Conservation (phyloP, 139 green algal species). For the Dunaliella primolecta region DNA sequence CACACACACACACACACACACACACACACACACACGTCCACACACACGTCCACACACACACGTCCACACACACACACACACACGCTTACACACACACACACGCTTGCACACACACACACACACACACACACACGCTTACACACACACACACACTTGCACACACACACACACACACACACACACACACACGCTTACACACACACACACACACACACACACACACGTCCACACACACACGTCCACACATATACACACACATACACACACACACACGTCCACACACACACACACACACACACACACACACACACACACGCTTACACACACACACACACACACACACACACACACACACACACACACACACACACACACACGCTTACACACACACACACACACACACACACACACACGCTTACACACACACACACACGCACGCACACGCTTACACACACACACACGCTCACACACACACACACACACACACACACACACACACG, state of each 20-base stretch:
- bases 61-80: background rate
- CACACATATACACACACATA: background rate
- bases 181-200: constrained; percentile 1
- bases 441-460: no score
- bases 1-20: no score
- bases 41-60: background rate
- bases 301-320: no score
- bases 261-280: background rate
- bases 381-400: no score
- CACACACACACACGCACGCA: no score
- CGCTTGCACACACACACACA: background rate
- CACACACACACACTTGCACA: background rate
- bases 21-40: no score
- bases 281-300: background rate
- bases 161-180: constrained; percentile 5
- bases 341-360: no score
- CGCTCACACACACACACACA: no score
- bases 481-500: no score
- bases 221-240: background rate
- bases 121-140: constrained; percentile 8
- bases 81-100: background rate
- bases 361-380: no score
- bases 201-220: background rate
- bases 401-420: no score
- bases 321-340: no score